These are phyloP conservation scores for Globisporangium nagaii DNA, from an alignment of 352 stramenopile genomes.

Conservation along the genomic window DNA sequence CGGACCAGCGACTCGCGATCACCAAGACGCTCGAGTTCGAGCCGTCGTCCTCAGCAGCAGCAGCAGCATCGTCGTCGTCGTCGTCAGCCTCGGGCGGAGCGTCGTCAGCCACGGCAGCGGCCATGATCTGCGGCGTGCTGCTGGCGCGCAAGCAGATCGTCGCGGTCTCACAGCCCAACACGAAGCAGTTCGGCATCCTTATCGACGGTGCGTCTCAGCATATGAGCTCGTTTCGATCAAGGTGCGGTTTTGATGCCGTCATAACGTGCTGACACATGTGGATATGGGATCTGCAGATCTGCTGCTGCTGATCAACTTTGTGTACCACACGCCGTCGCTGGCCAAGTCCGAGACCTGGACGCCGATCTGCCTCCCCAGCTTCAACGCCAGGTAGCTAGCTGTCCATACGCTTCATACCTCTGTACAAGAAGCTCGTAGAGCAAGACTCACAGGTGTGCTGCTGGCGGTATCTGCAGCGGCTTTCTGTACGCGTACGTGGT, in stretches of 20 bases:
- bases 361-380: constrained; percentile 56
- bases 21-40: constrained; percentile 45
- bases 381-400: constrained; percentile 49
- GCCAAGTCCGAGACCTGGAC: constrained; percentile 65
- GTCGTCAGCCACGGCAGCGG: constrained; percentile 3
- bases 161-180: constrained; percentile 43
- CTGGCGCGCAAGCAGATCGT: constrained; percentile 45
- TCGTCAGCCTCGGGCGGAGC: background rate
- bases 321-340: constrained; percentile 66
- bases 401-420: too few relatives aligned
- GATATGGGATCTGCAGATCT: too few relatives aligned
- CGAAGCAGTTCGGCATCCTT: constrained; percentile 60
- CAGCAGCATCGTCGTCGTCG: background rate
- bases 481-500: constrained; percentile 73
- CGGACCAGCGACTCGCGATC: constrained; percentile 33
- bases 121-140: constrained; percentile 61
- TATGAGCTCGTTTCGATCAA: too few relatives aligned
- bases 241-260: background rate
- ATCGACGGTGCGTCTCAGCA: constrained; percentile 64
- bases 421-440: too few relatives aligned
- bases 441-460: too few relatives aligned
- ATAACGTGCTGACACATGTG: too few relatives aligned
- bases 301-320: constrained; percentile 59
- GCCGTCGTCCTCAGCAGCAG: background rate
- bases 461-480: too few relatives aligned